phyloP scores from a whole-genome alignment of 208 protist genomes.

The Wallacemonas collosoma region DNA sequence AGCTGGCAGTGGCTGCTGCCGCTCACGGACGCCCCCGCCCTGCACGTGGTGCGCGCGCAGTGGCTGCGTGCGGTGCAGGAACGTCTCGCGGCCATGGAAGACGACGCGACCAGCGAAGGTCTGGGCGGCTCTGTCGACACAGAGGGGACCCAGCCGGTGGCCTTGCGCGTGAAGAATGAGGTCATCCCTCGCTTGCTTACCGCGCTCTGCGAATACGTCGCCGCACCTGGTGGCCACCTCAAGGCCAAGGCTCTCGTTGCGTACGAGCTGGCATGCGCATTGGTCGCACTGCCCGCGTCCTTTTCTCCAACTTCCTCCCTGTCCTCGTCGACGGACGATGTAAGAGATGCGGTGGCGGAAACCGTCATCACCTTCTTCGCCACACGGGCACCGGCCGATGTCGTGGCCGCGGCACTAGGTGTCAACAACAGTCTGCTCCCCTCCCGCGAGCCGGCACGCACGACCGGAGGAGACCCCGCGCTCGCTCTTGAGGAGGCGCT shows the following conservation, averaged over 20 bases:
- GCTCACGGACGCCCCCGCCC: conserved; percentile 4
- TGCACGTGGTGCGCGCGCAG: conserved; percentile 22
- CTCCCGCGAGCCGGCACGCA: background rate
- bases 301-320: background rate
- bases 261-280: conserved; percentile 21
- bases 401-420: conserved; percentile 3
- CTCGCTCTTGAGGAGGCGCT: background rate
- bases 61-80: conserved; percentile 25
- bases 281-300: conserved; percentile 11
- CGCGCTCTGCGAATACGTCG: conserved; percentile 10
- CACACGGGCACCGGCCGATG: conserved; percentile 9
- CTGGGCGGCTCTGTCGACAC: too few relatives aligned
- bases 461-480: background rate
- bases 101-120: background rate
- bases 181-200: background rate
- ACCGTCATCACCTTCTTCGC: conserved; percentile 18
- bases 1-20: conserved; percentile 10
- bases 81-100: conserved; percentile 2
- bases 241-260: conserved; percentile 32
- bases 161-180: background rate
- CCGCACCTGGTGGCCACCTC: conserved; percentile 20
- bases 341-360: conserved; percentile 14
- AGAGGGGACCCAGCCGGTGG: too few relatives aligned
- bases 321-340: background rate
- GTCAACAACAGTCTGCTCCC: background rate